Percentiles rank a stretch among this genome's conserved stretches.
phyloP scores from a whole-genome alignment of 1,284 basidiomycete genomes.

The Moniliophthora roreri region DNA sequence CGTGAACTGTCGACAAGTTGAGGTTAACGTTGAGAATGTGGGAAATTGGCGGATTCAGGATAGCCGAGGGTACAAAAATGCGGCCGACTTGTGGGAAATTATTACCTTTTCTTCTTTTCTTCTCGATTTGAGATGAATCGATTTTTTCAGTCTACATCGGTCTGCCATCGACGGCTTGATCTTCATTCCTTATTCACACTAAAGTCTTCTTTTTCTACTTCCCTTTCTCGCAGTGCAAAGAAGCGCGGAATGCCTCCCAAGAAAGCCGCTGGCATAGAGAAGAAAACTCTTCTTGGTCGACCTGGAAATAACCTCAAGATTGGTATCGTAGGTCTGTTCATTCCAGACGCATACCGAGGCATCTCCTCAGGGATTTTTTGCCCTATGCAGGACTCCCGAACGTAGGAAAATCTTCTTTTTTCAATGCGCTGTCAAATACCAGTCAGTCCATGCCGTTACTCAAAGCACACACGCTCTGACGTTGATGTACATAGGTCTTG shows the following conservation, averaged over 20 bases:
- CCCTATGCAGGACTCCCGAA: constrained; percentile 77
- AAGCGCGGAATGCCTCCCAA: constrained; percentile 82
- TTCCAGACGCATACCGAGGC: constrained; percentile 15
- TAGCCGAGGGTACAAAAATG: not conserved
- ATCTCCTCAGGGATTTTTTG: constrained; percentile 20
- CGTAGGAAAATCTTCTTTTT: constrained; percentile 93
- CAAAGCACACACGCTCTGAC: not conserved
- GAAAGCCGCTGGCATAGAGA: constrained; percentile 73
- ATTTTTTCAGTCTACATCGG: not conserved
- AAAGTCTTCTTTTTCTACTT: constrained; percentile 15
- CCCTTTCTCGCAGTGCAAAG: constrained; percentile 24
- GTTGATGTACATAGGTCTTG: constrained; percentile 65
- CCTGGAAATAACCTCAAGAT: constrained; percentile 95
- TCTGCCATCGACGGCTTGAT: constrained; percentile 4
- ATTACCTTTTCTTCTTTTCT: not conserved
- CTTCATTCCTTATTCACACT: constrained; percentile 6
- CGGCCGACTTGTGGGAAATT: not conserved
- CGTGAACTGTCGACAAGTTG: too few species aligned
- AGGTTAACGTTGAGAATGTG: too few species aligned
- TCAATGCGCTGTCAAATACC: constrained; percentile 94
- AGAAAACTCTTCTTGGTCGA: constrained; percentile 84
- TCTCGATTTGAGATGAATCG: not conserved
- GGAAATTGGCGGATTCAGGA: not conserved
- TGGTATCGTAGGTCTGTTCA: constrained; percentile 89
- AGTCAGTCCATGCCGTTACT: constrained; percentile 37